phyloP scores from a whole-genome alignment of 768 basidiomycete genomes.

The Auricularia sp. region DNA sequence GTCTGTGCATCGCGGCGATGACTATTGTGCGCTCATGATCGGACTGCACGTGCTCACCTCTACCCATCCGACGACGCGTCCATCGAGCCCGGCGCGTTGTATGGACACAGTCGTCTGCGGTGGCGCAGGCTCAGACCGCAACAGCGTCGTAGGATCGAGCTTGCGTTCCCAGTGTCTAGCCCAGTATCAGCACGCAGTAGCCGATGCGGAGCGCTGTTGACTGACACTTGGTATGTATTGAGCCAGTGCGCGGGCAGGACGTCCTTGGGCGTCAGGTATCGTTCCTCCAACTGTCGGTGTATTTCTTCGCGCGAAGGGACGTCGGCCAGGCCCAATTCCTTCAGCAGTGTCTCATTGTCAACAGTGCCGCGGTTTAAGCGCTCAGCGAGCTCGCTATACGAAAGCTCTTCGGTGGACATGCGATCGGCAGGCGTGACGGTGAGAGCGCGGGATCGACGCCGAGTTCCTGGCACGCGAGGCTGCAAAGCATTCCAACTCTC shows the following conservation, averaged over 20 bases:
- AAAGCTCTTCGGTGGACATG: neutral
- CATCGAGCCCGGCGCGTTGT: slow-evolving; percentile 68
- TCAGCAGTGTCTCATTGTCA: slow-evolving; percentile 28
- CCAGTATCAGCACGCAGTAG: slow-evolving; percentile 2
- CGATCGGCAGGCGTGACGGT: neutral
- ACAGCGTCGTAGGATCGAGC: slow-evolving; percentile 50
- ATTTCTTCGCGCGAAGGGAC: slow-evolving; percentile 51
- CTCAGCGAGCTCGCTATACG: neutral
- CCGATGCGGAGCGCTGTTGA: slow-evolving; percentile 1
- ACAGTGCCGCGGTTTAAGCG: neutral
- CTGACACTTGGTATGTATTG: slow-evolving; percentile 76
- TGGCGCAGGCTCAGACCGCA: slow-evolving; percentile 56
- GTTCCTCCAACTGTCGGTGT: slow-evolving; percentile 60
- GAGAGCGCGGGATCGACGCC: neutral
- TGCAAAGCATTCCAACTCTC: neutral
- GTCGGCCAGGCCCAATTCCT: slow-evolving; percentile 45
- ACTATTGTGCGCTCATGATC: neutral
- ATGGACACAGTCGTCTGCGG: slow-evolving; percentile 68
- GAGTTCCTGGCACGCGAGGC: neutral
- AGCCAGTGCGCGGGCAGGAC: slow-evolving; percentile 64
- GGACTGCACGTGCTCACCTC: slow-evolving; percentile 41
- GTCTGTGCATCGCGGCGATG: slow-evolving; percentile 28
- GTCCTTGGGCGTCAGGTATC: slow-evolving; percentile 59
- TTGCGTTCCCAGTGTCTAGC: slow-evolving; percentile 64
- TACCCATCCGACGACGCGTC: slow-evolving; percentile 67